Evolutionary conservation across 2,329 filamentous ascomycete genomes (phyloP).

Genomic region (Fusarium sp.): DNA sequence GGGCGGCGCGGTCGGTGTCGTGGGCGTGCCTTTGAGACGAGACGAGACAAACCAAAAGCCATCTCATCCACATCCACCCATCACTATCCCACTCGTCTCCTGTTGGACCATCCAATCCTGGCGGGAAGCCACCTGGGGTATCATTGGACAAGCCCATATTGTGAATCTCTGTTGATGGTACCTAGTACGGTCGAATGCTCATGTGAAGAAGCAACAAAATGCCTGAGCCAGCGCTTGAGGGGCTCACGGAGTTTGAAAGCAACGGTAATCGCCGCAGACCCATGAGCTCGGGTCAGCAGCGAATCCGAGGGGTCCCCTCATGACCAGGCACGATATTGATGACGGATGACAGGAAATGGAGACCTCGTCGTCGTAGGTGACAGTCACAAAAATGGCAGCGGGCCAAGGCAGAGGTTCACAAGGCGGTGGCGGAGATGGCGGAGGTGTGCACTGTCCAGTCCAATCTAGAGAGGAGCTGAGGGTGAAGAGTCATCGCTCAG

Average conservation of each 20-base stretch:
- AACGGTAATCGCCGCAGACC: background rate
- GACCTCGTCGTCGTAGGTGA: slow-evolving; percentile 10
- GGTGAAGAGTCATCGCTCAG: slow-evolving; percentile 41
- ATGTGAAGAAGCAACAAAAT: slow-evolving; percentile 15
- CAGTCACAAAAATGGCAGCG: slow-evolving; percentile 23
- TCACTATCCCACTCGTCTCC: background rate
- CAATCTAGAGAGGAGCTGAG: slow-evolving; percentile 16
- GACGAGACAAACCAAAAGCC: slow-evolving; percentile 27
- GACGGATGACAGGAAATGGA: slow-evolving; percentile 12
- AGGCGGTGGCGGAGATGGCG: slow-evolving; percentile 39
- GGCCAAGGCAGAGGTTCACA: slow-evolving; percentile 24
- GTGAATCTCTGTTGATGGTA: background rate
- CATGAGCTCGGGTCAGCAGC: slow-evolving; percentile 3
- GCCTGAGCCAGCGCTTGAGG: slow-evolving; percentile 8
- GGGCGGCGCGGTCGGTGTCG: slow-evolving; percentile 7
- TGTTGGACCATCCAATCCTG: slow-evolving; percentile 8
- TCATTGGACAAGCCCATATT: slow-evolving; percentile 17
- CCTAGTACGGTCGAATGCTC: background rate
- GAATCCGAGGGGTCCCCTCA: background rate
- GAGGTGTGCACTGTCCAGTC: slow-evolving; percentile 33
- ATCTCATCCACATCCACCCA: slow-evolving; percentile 27
- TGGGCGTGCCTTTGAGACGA: slow-evolving; percentile 21
- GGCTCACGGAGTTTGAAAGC: background rate
- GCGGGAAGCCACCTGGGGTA: slow-evolving; percentile 10
- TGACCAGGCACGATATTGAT: slow-evolving; percentile 11